Evolutionary conservation across 2,329 filamentous ascomycete species (phyloP), one percentile per base, ranked within the genome.

Genomic region (Torrubiellomyces zombiae): DNA sequence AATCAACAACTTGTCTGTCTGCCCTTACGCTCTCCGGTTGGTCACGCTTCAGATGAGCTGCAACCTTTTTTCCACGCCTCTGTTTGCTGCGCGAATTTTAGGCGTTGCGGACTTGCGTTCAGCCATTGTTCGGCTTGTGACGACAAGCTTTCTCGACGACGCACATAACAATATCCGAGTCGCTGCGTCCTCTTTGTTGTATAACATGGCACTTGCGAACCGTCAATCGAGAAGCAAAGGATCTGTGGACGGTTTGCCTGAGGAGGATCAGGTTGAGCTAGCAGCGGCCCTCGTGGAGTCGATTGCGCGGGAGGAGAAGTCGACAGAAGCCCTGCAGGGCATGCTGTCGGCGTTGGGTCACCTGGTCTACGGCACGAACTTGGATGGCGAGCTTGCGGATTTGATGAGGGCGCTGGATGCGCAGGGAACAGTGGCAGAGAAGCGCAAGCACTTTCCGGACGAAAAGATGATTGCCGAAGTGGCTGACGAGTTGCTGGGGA

Each of bases 21-120:
- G 73, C 20, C 81, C 82, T 0, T 94, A 94, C 43, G 74, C 79
- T 4, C 62, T 91, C 2, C 75, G 82, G 9, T 68, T 94, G 2
- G 80, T 92, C 10, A 76, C 81, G 1, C 53, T 92, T 13, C 85
- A 94, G 38, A 64, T 86, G 41, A 64, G 70, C 2, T 91, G 82
- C 52, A 94, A 93, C 40, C 58, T 92, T 20, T 93, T 92, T 53
- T 74, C 69, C 0, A 75, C 75, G 1, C 64, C 69, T 0, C 57
- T 92, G 1, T 91, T 76, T 39, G 58, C 71, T 1, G 60, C 69
- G 3, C 63, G 74, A 32, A 57, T 85, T 7, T 54, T 78, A 6
- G 47, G 52, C 2, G 53, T 64, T 21, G 47, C 50, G 2, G 26
- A 38, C 13, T 48, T 83, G 24, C 64, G 70, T 5, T 45, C 55